Evolutionary conservation across 2,329 filamentous ascomycete species (phyloP).

Genomic region (Sclerotinia minor): DNA sequence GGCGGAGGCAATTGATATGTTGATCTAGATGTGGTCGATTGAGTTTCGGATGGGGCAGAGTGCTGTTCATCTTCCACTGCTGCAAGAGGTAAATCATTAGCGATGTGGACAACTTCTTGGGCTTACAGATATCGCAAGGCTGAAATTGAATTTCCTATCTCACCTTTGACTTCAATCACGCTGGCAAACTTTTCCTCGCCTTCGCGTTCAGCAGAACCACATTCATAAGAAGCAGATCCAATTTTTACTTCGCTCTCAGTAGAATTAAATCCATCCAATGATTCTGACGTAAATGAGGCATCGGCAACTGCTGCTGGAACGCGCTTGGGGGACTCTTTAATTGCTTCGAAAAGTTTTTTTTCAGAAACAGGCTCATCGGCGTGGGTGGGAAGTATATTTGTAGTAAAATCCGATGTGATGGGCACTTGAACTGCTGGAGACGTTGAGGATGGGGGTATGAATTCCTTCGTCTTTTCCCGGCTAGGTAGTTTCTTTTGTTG

Average conservation of each 20-base stretch:
- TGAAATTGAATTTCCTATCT: constrained; percentile 29
- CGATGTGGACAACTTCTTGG: constrained; percentile 20
- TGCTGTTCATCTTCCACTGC: constrained; percentile 28
- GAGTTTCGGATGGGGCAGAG: constrained; percentile 34
- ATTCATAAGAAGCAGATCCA: not conserved
- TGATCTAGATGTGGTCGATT: constrained; percentile 36
- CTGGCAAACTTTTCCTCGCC: not conserved
- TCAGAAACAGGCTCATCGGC: constrained; percentile 30
- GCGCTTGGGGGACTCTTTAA: constrained; percentile 24
- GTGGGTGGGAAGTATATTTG: constrained; percentile 12
- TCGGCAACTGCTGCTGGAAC: constrained; percentile 7
- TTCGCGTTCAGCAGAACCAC: constrained; percentile 9
- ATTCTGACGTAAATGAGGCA: not conserved
- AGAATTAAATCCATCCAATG: constrained; percentile 13
- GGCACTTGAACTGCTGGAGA: constrained; percentile 26
- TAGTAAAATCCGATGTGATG: constrained; percentile 26
- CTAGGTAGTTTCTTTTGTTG: constrained; percentile 37
- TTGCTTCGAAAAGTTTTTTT: constrained; percentile 25
- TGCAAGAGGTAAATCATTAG: constrained; percentile 18
- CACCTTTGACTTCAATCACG: constrained; percentile 23
- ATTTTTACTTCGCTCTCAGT: constrained; percentile 6
- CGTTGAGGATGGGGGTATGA: constrained; percentile 24
- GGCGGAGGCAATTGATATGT: constrained; percentile 49
- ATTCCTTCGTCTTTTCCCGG: constrained; percentile 34
- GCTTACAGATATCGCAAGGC: not conserved